Evolutionary conservation across 108 stramenopile species (phyloP), one percentile per base, ranked within the genome.

Genomic region (Fragilariopsis cylindrus): DNA sequence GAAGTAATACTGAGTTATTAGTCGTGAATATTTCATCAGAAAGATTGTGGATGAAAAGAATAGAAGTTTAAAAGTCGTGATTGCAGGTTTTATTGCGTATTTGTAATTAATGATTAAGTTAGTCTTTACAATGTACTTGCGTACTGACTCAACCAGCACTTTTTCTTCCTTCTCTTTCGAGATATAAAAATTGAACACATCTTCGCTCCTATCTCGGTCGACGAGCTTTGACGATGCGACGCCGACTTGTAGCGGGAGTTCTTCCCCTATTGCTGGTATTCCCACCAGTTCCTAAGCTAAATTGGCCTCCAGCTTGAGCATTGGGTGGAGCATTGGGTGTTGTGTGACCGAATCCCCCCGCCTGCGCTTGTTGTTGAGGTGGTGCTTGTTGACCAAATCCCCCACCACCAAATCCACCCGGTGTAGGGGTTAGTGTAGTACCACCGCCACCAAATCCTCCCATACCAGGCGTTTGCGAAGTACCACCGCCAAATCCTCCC

Each of bases 241-340:
- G 49, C 47, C 65, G 30, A 30, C 30, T 30, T 50, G 7, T 15
- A 11, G 54, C 77, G 21, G 60, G 62, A 9, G 66, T 62, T 39
- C 19, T 67, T 15, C 43, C 41, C 67, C 48, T 18, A 52, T 39
- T 49, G 65, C 40, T 42, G 21, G 55, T 4, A n/a, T 71, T 65
- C 8, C 72, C 72, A 9, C 78, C 78, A 39, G 77, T 68, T 49
- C 77, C 77, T 19, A 79, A 52, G 54, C 78, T 79, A 54, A 79
- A 79, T 19, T 45, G 49, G 19, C 49, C 55, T 42, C 46, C 66
- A 39, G 43, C 68, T 3, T 30, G 48, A 12, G 8, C 53, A 13
- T 54, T 50, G 39, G 11, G 11, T 50, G 16, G 9, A 16, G 46
- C 60, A 7, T 12, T 44, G 40, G 39, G 30, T 48, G 19, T 19